Base-by-base conservation (phyloP, 306 rosid species). In the Lathyrus aphaca region DNA sequence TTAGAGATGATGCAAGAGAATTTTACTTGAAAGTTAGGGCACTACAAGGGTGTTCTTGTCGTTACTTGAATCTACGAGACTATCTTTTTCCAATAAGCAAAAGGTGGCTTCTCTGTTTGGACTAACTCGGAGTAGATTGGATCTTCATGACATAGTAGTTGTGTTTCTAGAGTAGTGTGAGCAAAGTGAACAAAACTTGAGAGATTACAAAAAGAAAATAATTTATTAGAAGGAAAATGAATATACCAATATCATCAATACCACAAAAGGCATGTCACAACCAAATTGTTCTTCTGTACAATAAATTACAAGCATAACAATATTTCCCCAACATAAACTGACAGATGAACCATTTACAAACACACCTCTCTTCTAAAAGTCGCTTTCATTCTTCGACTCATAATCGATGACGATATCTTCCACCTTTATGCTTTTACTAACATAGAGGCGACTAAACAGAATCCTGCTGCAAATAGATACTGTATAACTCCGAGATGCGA, bases 261-360 rank as follows among this genome's bases (percentile, higher is more conserved):
- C n/a, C 37, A 35, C 39, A 35, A 35, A 35, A 35, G 30, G 77
- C 73, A 82, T 70, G 74, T 76, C 80, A 83, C 59, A 72, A 67
- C 75, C 74, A 80, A 80, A 78, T 73, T 76, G 80, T 64, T 62
- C 58, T 50, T 59, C 86, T 88, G 86, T 83, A 77, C 88, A 86
- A 30, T 68, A 82, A 80, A 77, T 73, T 82, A 86, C 86, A 86
- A 85, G 73, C 87, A 81, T 56, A 60, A 29, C 62, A 61, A 60
- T 71, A 48, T 81, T 72, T 49, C 79, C 78, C 83, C 75, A 25
- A 74, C 76, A 62, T 29, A 58, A 77, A 77, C 76, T 76, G 35
- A 63, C 30, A 50, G 60, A 59, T 72, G 79, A 71, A 77, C 68
- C 75, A 83, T 85, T 83, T 87, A 86, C 88, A 91, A 75, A 74